phyloP scores from a whole-genome alignment of 2,329 filamentous ascomycete species.

The Eutypa lata region DNA sequence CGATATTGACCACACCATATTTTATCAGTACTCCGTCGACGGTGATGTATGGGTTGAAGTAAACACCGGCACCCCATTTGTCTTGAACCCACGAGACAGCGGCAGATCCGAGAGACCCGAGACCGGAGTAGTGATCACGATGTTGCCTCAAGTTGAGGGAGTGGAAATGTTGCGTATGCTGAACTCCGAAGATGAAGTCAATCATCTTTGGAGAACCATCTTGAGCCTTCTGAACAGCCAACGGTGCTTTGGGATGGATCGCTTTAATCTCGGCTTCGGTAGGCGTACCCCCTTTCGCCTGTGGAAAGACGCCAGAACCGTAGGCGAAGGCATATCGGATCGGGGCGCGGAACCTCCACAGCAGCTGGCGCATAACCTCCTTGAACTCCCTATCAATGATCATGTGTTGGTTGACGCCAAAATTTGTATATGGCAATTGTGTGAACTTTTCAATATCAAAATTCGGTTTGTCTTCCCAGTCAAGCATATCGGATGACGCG shows the following conservation, averaged over 20 bases:
- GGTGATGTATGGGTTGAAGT: conserved; percentile 94
- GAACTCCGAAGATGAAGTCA: conserved; percentile 96
- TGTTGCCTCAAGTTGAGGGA: conserved; percentile 87
- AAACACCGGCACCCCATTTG: conserved; percentile 85
- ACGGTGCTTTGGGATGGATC: conserved; percentile 78
- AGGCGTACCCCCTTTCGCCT: conserved; percentile 54
- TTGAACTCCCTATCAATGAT: conserved; percentile 95
- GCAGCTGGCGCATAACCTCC: conserved; percentile 78
- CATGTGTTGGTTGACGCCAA: conserved; percentile 96
- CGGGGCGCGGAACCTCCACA: conserved; percentile 88
- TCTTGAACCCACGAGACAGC: conserved; percentile 85
- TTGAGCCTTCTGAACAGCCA: conserved; percentile 79
- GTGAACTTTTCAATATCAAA: conserved; percentile 71
- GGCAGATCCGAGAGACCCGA: conserved; percentile 80
- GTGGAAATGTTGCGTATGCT: conserved; percentile 95
- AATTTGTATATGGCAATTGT: conserved; percentile 73
- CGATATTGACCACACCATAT: conserved; percentile 93
- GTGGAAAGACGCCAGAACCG: conserved; percentile 92
- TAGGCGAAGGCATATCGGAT: conserved; percentile 98
- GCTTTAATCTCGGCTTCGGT: conserved; percentile 56
- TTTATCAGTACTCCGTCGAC: conserved; percentile 96
- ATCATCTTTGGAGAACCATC: conserved; percentile 92
- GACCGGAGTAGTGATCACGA: conserved; percentile 84
- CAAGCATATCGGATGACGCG: conserved; percentile 28
- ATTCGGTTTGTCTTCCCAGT: conserved; percentile 76